These are phyloP conservation scores for Orychophragmus violaceus DNA, from an alignment of 345 rosid genomes.

Conservation along the genomic window DNA sequence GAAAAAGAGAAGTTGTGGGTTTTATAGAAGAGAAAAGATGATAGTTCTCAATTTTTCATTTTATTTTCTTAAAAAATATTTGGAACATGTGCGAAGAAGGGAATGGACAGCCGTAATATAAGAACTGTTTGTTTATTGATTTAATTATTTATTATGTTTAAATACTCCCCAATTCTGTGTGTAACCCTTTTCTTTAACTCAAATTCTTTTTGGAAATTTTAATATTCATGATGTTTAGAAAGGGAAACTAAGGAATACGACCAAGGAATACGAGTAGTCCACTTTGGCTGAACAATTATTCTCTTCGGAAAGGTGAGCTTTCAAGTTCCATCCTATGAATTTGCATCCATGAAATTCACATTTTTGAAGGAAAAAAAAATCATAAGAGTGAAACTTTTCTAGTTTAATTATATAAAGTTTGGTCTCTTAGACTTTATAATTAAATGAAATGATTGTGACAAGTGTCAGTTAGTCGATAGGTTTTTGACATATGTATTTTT, in stretches of 20 bases:
- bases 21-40: slow-evolving; percentile 39
- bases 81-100: slow-evolving; percentile 30
- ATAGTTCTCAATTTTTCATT: slow-evolving; percentile 24
- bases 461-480: background rate
- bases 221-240: background rate
- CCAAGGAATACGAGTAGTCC: slow-evolving; percentile 6
- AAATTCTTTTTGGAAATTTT: background rate
- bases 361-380: too few species aligned
- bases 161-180: background rate
- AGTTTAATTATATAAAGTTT: too few species aligned
- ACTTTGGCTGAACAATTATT: slow-evolving; percentile 12
- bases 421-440: background rate
- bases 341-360: too few species aligned
- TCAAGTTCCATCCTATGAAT: background rate
- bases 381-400: too few species aligned
- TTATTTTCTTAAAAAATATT: background rate
- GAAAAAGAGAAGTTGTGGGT: slow-evolving; percentile 35
- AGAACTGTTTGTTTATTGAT: slow-evolving; percentile 16
- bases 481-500: background rate
- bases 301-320: background rate
- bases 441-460: background rate
- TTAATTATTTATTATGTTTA: background rate
- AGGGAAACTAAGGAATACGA: background rate
- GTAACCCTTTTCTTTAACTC: background rate
- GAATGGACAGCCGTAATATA: slow-evolving; percentile 31